Conservation (phyloP, 169 alveolate genomes). For the Plasmodium inui region DNA sequence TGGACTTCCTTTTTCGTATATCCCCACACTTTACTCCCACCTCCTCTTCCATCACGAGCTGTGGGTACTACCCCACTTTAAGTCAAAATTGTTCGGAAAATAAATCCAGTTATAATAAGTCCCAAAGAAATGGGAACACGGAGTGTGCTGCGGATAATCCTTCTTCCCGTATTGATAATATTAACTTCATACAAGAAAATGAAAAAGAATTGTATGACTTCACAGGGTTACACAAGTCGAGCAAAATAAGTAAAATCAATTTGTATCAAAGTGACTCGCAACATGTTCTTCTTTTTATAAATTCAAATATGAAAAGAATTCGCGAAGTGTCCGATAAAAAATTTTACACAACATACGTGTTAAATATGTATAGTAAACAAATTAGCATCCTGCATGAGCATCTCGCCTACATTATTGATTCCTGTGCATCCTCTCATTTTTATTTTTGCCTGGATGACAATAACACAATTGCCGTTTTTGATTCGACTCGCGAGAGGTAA, state of each 20-base stretch:
- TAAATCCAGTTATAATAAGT: neutral
- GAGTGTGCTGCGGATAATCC: neutral
- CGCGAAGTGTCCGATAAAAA: slow-evolving; percentile 64
- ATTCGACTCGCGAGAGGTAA: neutral
- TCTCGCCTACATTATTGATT: slow-evolving; percentile 56
- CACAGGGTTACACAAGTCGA: slow-evolving; percentile 50
- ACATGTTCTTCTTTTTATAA: slow-evolving; percentile 37
- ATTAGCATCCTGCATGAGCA: slow-evolving; percentile 46
- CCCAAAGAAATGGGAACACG: neutral
- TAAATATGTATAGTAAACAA: slow-evolving; percentile 30
- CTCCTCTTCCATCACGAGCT: neutral
- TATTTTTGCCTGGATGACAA: slow-evolving; percentile 66
- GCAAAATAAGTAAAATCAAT: slow-evolving; percentile 28
- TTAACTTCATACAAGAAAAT: slow-evolving; percentile 24
- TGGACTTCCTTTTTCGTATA: slow-evolving; percentile 24
- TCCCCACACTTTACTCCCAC: slow-evolving; percentile 14
- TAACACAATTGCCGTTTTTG: slow-evolving; percentile 53
- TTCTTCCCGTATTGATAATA: neutral
- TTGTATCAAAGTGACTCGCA: neutral
- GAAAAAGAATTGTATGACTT: slow-evolving; percentile 57
- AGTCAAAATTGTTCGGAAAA: slow-evolving; percentile 18
- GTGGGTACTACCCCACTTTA: neutral
- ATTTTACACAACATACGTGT: slow-evolving; percentile 57
- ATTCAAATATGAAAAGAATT: slow-evolving; percentile 58
- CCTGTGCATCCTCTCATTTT: slow-evolving; percentile 48